A percentile compares a stretch with the other conserved stretches of the same genome.
phyloP scores from a whole-genome alignment of 306 rosid species.

The Canavalia gladiata region DNA sequence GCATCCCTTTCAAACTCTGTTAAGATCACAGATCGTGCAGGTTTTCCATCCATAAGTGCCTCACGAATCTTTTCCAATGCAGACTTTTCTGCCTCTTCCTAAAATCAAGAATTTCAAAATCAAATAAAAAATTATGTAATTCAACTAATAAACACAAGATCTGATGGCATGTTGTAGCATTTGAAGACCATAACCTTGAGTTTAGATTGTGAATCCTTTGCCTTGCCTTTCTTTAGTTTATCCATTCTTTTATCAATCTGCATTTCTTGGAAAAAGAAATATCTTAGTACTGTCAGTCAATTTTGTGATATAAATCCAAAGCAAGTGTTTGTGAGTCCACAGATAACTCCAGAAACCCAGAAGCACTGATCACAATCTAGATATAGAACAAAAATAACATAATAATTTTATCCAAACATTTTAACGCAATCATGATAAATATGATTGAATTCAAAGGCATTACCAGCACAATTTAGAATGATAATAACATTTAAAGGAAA shows the following conservation, averaged over 20 bases:
- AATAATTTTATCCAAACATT: conserved; percentile 21
- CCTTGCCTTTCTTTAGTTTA: conserved; percentile 90
- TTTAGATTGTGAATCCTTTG: conserved; percentile 82
- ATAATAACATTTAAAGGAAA: conserved; percentile 32
- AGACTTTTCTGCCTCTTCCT: conserved; percentile 94
- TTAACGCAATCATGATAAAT: conserved; percentile 34
- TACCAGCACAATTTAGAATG: conserved; percentile 18
- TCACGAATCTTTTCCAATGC: conserved; percentile 79
- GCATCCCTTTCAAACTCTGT: conserved; percentile 82
- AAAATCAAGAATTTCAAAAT: conserved; percentile 48
- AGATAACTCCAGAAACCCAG: conserved; percentile 19
- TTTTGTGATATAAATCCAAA: conserved; percentile 44
- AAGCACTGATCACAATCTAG: conserved; percentile 16
- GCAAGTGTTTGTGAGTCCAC: conserved; percentile 14
- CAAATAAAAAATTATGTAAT: conserved; percentile 13
- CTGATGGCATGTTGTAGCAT: conserved; percentile 3
- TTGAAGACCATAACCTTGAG: conserved; percentile 67
- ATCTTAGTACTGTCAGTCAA: conserved; percentile 64
- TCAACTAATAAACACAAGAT: conserved; percentile 9
- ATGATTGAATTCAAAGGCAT: conserved; percentile 14
- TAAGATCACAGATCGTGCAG: conserved; percentile 89
- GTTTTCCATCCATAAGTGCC: conserved; percentile 94
- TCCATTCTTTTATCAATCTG: conserved; percentile 98
- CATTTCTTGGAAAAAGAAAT: conserved; percentile 67
- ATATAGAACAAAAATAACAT: conserved; percentile 33